Evolutionary conservation across 1,284 basidiomycete genomes (phyloP).

Genomic region (Trichosporon faecale): DNA sequence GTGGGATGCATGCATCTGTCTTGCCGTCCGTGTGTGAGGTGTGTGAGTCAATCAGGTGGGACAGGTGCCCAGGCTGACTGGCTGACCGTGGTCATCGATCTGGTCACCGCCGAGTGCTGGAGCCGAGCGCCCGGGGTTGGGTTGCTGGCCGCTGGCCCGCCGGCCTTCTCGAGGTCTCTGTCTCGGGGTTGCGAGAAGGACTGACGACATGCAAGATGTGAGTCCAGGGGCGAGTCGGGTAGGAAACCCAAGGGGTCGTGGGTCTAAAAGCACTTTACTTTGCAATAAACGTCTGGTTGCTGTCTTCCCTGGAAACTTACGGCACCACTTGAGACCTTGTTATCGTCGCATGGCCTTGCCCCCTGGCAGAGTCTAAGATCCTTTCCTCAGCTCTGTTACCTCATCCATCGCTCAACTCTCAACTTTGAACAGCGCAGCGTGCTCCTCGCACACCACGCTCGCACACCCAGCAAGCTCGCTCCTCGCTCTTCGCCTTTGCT

Average conservation of each 20-base stretch:
- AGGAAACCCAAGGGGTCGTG: conserved; percentile 10
- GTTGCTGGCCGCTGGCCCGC: neutral
- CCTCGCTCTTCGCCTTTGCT: neutral
- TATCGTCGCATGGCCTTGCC: conserved; percentile 9
- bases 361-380: conserved; percentile 7
- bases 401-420: conserved; percentile 11
- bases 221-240: conserved; percentile 4
- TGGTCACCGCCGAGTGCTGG: neutral
- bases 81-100: neutral
- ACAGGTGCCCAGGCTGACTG: neutral
- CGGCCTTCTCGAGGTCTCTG: neutral
- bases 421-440: neutral
- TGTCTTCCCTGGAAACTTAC: conserved; percentile 9
- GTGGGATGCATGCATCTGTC: neutral
- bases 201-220: conserved; percentile 7
- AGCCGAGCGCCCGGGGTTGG: neutral
- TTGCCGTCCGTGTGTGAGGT: neutral
- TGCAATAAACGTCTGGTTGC: conserved; percentile 12
- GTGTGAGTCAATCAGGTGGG: neutral
- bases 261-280: conserved; percentile 9
- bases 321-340: conserved; percentile 11
- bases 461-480: neutral
- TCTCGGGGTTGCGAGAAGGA: neutral
- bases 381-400: neutral
- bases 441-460: neutral